Evolutionary conservation across 306 rosid species (phyloP).

Genomic region (Fragaria vesca): DNA sequence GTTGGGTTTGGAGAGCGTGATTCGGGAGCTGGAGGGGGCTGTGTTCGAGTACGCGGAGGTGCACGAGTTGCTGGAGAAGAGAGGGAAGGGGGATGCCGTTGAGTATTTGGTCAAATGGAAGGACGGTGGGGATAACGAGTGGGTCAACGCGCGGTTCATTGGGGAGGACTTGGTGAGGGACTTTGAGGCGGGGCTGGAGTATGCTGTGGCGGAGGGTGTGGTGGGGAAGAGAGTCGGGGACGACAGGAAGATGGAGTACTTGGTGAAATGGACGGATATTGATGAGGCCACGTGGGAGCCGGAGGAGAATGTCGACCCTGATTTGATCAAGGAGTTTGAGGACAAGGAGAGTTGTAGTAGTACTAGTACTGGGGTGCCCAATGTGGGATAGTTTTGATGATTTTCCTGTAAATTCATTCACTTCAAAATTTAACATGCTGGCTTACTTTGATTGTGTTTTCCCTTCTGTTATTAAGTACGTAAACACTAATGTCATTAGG

Average conservation of each 20-base stretch:
- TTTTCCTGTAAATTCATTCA: neutral
- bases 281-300: conserved; percentile 96
- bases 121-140: conserved; percentile 68
- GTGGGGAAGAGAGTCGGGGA: conserved; percentile 64
- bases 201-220: conserved; percentile 84
- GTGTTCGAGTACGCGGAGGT: conserved; percentile 79
- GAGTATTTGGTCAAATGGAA: conserved; percentile 86
- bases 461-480: too few relatives aligned
- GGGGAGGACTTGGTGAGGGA: conserved; percentile 74
- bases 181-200: conserved; percentile 79
- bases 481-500: too few relatives aligned
- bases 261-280: conserved; percentile 81
- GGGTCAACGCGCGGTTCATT: conserved; percentile 65
- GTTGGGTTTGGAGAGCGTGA: conserved; percentile 55
- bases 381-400: conserved; percentile 15
- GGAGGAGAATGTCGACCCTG: conserved; percentile 65
- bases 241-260: conserved; percentile 54
- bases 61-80: conserved; percentile 59
- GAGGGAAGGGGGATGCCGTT: conserved; percentile 70
- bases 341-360: neutral
- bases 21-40: conserved; percentile 51
- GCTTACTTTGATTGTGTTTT: neutral
- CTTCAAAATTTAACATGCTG: neutral
- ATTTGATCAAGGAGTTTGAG: conserved; percentile 50
- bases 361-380: conserved; percentile 5